Conservation (phyloP, 2,329 filamentous ascomycete genomes). For the Pezicula carpinea region DNA sequence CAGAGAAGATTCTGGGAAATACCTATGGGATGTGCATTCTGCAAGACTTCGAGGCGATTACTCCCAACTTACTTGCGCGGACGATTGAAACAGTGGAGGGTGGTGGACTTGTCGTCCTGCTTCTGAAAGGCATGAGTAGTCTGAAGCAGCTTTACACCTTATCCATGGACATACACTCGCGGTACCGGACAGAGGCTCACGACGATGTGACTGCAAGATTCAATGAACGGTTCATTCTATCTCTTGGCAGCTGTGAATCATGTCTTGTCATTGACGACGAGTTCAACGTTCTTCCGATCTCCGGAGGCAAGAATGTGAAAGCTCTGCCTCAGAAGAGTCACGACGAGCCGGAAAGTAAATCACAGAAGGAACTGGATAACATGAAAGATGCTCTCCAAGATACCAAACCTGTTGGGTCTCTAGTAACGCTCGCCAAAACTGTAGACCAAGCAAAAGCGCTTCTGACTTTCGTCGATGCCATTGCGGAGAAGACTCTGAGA, state of each 20-base stretch:
- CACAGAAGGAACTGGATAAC: constrained; percentile 71
- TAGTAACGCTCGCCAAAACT: constrained; percentile 82
- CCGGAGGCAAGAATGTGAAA: constrained; percentile 86
- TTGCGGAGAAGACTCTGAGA: constrained; percentile 89
- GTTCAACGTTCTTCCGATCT: constrained; percentile 94
- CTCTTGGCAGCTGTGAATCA: constrained; percentile 88
- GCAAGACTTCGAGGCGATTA: constrained; percentile 96
- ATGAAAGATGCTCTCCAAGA: constrained; percentile 87
- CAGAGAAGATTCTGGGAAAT: constrained; percentile 96
- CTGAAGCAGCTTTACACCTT: constrained; percentile 95
- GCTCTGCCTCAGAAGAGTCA: constrained; percentile 71
- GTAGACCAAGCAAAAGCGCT: constrained; percentile 95
- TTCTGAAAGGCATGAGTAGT: constrained; percentile 95
- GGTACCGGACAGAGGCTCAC: constrained; percentile 95
- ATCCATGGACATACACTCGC: constrained; percentile 95
- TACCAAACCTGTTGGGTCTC: constrained; percentile 76
- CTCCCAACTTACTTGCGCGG: constrained; percentile 90
- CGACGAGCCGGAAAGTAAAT: constrained; percentile 66
- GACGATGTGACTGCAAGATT: constrained; percentile 92
- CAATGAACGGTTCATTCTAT: constrained; percentile 96
- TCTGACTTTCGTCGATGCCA: constrained; percentile 94
- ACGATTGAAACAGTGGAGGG: constrained; percentile 98
- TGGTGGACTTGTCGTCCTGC: constrained; percentile 81
- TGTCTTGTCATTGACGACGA: constrained; percentile 97
- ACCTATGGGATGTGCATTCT: constrained; percentile 98